These are phyloP conservation scores for Capronia epimyces DNA, from an alignment of 2,329 filamentous ascomycete genomes.

Conservation along the genomic window DNA sequence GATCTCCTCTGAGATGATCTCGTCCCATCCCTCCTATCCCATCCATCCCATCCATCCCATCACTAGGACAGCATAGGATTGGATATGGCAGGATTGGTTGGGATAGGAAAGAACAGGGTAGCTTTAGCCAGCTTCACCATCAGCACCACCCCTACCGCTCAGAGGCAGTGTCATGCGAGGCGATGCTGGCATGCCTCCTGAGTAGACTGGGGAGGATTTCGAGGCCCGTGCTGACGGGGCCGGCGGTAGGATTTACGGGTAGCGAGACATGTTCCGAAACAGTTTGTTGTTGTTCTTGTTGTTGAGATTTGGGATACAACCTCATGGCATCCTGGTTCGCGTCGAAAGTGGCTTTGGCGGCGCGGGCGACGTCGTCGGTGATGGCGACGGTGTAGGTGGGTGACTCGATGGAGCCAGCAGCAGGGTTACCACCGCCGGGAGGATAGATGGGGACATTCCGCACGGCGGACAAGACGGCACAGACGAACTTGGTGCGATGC, in stretches of 20 bases:
- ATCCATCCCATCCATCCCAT: no score
- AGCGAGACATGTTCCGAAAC: conserved; percentile 5
- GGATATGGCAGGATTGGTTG: no score
- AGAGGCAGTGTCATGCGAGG: background rate
- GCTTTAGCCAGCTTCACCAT: no score
- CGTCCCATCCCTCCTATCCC: no score
- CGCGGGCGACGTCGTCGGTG: conserved; percentile 10
- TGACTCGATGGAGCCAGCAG: conserved; percentile 9
- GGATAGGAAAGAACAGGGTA: no score
- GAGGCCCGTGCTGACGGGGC: conserved; percentile 10
- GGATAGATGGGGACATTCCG: conserved; percentile 18
- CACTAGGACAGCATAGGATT: no score
- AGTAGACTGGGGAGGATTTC: conserved; percentile 5
- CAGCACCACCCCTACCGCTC: conserved; percentile 7
- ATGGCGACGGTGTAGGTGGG: conserved; percentile 19
- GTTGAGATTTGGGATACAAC: conserved; percentile 1
- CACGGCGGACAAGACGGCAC: conserved; percentile 20
- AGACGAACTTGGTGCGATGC: conserved; percentile 24
- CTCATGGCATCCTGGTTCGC: conserved; percentile 14
- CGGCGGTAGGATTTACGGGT: background rate
- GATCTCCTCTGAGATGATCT: no score
- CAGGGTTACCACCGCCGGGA: conserved; percentile 10
- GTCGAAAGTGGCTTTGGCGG: conserved; percentile 9
- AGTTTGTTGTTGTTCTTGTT: conserved; percentile 1
- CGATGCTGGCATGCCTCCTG: background rate